Evolutionary conservation across 352 stramenopile species (phyloP), one percentile per base, ranked within the genome.

Genomic region (Aphanomyces stellatus): DNA sequence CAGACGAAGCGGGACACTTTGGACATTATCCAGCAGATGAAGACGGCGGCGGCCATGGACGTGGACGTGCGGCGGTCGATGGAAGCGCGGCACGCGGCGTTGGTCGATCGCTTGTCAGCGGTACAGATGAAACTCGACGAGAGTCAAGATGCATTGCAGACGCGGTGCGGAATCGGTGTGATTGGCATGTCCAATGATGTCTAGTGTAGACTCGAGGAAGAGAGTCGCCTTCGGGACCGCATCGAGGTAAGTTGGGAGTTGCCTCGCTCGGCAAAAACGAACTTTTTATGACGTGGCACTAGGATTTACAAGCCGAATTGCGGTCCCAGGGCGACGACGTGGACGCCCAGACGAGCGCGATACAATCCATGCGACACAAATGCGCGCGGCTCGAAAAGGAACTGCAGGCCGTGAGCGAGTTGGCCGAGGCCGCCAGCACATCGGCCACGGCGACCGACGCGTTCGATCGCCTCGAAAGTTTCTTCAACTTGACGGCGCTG

Each of bases 401-500:
- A 60, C 72, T 91, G 1, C 66, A 80, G 55, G 74, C 93, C 40
- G 74, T 95, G 46, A 80, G 92, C 41, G 80, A 91, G 34, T 75
- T 95, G 46, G 81, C 92, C 41, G 80, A 91, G 34, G 80, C 91
- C 30, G 85, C 81, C 0, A 90, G 88, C 49, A 76, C 91, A 33
- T 85, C 81, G 17, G 71, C 19, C 49, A 43, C 8, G 68, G 85
- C 88, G 53, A 69, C 86, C 27, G 82, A 85, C 51, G 90, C 81
- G 7, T 82, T 91, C 70, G 85, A 88, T 62, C 92, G 92, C 64
- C 73, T 95, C 25, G 80, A 95, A 31, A 84, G 91, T 71, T 95
- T 91, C 59, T 95, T 95, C 76, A 84, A 95, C 53, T 65, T 95
- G 51, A 91, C 86, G 4, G 86, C 86, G 24, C 74, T 88, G 33